Evolutionary conservation across 2,329 filamentous ascomycete species (phyloP), one percentile per base, ranked within the genome.

Genomic region (Botrytis paeoniae): DNA sequence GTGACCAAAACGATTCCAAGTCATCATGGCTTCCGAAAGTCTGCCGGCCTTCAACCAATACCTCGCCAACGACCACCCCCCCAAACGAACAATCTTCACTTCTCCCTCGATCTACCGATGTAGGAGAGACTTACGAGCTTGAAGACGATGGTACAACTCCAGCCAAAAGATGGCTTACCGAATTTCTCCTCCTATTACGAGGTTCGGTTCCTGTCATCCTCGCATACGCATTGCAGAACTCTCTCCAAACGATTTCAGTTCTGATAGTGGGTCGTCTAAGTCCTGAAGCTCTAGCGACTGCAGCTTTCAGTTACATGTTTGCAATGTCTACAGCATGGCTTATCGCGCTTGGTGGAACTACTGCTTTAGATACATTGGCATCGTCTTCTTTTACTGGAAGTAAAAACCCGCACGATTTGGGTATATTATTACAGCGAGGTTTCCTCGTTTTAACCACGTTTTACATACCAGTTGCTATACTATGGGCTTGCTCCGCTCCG

Each of bases 231-330:
- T 85, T 97, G 8, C 94, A 97, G 75, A 97, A 95, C 81, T 94
- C 92, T 8, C 84, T 97, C 0, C 94, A 97, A 80, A 97, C 94
- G 0, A 81, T 92, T 1, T 96, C 93, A 0, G 92, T 97, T 7
- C 84, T 97, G 63, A 90, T 97, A 54, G 93, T 93, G 4, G 94
- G 94, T 16, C 89, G 93, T 4, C 84, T 94, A 0, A 95, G 92
- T 0, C 91, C 94, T 1, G 92, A 96, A 81, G 90, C 93, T 2
- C 84, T 97, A 10, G 93, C 94, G 0, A 93, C 92, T 0, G 91
- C 93, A 1, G 93, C 94, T 0, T 97, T 97, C 79, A 93, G 92
- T 2, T 95, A 96, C 84, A 97, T 97, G 94, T 97, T 97, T 78
- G 94, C 94, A 71, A 94, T 95, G 92, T 90, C 92, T 35, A 94